Base-by-base conservation (phyloP, 345 rosid genomes). In the Sonneratia alba region DNA sequence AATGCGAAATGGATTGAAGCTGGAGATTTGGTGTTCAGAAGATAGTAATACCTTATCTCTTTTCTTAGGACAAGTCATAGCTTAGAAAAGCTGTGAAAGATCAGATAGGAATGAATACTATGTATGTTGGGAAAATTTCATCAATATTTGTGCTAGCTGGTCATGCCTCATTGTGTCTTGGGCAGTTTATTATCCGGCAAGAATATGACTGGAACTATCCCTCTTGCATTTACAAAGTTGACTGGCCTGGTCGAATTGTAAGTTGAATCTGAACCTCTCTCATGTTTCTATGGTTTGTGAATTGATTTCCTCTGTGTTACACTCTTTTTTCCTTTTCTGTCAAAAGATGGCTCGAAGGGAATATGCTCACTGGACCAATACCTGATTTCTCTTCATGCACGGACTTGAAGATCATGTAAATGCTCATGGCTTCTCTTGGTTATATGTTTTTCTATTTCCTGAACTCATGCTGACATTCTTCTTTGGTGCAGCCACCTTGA, bases 331-430 rank as follows among this genome's bases (percentile, higher is more conserved):
- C 13, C 56, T 64, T 13, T 65, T 70, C 51, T 65, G 45, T 36
- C 38, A 71, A 69, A 85, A 96, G 99, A 72, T 78, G 91, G 99
- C 96, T 96, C 37, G 95, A 96, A 76, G 91, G 96, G 78, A 96
- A 96, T 81, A 80, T 83, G 36, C 79, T 96, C 72, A 87, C 88
- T 13, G 99, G 98, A 75, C 79, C 79, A 53, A 80, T 96, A 74
- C 99, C 98, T 24, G 97, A 96, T 84, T 88, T 96, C 82, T 83
- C 87, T 68, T 80, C 83, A 72, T 92, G 98, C 71, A 66, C 76
- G 59, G 76, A 85, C 84, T 76, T 96, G 83, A 77, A 80, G 81
- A 87, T 89, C 79, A 87, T 96, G 99, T 96, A 84, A 83, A 77
- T 72, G 68, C 38, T 24, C 70, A 67, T 71, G 64, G 65, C 9